Evolutionary conservation across 805 yeast species (phyloP).

Genomic region (Yamadazyma takamatsuzukensis): DNA sequence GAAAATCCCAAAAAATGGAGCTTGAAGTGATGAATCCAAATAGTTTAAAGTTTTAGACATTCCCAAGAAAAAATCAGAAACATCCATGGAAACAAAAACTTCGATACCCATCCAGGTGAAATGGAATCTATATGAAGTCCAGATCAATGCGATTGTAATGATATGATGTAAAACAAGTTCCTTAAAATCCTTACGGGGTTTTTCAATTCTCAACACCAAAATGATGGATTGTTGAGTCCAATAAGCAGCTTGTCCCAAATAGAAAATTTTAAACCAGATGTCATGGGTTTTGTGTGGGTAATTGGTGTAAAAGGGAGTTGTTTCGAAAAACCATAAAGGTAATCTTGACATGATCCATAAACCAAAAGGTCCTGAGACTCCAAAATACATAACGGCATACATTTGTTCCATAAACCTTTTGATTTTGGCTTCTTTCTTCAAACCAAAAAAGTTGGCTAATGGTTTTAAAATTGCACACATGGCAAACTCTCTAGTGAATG

Average conservation of each 20-base stretch:
- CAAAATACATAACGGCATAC: conserved; percentile 78
- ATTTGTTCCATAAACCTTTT: conserved; percentile 91
- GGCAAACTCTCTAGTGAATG: conserved; percentile 83
- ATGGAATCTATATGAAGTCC: conserved; percentile 87
- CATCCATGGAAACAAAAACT: conserved; percentile 92
- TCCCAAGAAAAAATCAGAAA: conserved; percentile 86
- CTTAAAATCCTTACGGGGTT: conserved; percentile 89
- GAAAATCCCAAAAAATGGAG: conserved; percentile 67
- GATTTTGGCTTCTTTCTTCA: conserved; percentile 52
- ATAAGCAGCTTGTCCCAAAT: conserved; percentile 90
- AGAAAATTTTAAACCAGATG: conserved; percentile 70
- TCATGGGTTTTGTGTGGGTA: conserved; percentile 83
- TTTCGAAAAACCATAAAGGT: conserved; percentile 88
- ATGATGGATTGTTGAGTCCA: conserved; percentile 96
- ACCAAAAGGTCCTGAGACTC: conserved; percentile 80
- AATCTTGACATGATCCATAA: conserved; percentile 76
- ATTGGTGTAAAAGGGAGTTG: conserved; percentile 69
- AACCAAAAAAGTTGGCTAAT: conserved; percentile 52
- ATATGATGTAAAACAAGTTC: conserved; percentile 93
- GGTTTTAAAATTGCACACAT: conserved; percentile 84
- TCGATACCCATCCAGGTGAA: conserved; percentile 95
- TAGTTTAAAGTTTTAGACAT: conserved; percentile 84
- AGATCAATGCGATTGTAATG: conserved; percentile 82
- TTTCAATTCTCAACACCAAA: conserved; percentile 78
- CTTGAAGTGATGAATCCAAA: conserved; percentile 61